Conservation (phyloP, 176 grass and related monocot species). For the Bolboschoenus planiculmis region DNA sequence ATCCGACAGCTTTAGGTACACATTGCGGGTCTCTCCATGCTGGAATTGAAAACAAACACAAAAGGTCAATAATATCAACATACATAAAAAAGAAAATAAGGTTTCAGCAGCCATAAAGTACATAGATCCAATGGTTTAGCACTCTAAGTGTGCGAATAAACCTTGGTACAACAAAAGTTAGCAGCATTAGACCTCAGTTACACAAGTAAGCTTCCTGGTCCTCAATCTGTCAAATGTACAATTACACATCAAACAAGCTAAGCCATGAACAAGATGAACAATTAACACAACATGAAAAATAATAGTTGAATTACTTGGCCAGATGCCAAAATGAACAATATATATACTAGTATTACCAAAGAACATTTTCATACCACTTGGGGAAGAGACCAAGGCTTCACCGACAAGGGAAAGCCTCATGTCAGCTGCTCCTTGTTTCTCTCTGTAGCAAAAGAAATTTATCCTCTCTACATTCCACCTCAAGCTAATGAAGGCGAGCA, state of each 20-base stretch:
- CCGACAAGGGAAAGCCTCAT: constrained; percentile 57
- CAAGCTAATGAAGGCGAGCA: constrained; percentile 55
- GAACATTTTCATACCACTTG: constrained; percentile 42
- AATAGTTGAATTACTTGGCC: not conserved
- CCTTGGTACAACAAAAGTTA: not conserved
- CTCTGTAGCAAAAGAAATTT: constrained; percentile 84
- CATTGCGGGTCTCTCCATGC: constrained; percentile 48
- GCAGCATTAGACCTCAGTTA: not conserved
- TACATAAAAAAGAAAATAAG: not conserved
- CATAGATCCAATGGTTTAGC: not conserved
- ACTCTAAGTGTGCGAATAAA: not conserved
- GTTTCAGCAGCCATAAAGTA: not conserved
- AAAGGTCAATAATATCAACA: not conserved
- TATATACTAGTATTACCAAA: not conserved
- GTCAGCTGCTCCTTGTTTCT: constrained; percentile 44
- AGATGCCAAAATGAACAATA: not conserved
- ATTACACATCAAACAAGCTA: not conserved
- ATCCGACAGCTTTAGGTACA: constrained; percentile 81
- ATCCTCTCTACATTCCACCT: constrained; percentile 56
- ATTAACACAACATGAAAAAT: not conserved
- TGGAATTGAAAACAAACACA: constrained; percentile 9
- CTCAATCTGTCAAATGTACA: not conserved
- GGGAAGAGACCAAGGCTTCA: constrained; percentile 48
- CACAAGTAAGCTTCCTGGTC: not conserved
- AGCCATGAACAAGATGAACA: not conserved